Evolutionary conservation across 2,329 filamentous ascomycete genomes (phyloP), one percentile per base, ranked within the genome.

Genomic region (Ilyonectria sp.): DNA sequence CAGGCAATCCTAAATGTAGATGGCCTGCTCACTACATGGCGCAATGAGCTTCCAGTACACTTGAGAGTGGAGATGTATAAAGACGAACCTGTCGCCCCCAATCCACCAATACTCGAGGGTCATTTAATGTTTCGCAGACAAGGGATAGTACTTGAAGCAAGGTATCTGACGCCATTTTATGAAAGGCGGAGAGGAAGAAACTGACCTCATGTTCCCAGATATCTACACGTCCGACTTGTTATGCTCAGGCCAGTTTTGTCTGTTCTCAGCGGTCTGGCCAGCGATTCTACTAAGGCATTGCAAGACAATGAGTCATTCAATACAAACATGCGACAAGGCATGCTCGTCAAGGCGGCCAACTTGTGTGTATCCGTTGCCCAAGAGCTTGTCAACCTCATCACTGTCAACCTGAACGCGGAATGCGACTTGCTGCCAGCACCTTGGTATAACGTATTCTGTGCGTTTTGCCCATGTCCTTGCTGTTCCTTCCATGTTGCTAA

Each of bases 371-470:
- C 26, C 4, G 26, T 31, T 15, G 26, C 47, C 13, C 47, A 52
- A 19, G 17, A 31, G 17, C 47, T 52, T 52, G 47, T 31, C 15
- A n/a, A 52, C 6, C 26, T 52, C 15, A 31, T 52, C 17, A 33
- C 26, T 11, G 47, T 17, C 5, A 52, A 29, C 10, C 31, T 52
- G 17, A 19, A 31, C 15, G 9, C 47, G 10, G 9, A 50, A 4
- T 6, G 7, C 7, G 47, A 52, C 47, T 31, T 52, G 15, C 17
- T 52, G n/a, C 47, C 47, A n/a, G 47, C 47, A 31, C 11, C 47
- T 3, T 50, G 47, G 47, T 50, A 50, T 31, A 50, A 50, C n/a
- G 40, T 31, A 31, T n/a, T 52, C 17, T 52, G 47, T 33, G 17
- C 17, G 26, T 52, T 26, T 19, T 31, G 6, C 17, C 17, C 47